Evolutionary conservation across 2,329 filamentous ascomycete genomes (phyloP).

Genomic region (Hypomyces rosellus): DNA sequence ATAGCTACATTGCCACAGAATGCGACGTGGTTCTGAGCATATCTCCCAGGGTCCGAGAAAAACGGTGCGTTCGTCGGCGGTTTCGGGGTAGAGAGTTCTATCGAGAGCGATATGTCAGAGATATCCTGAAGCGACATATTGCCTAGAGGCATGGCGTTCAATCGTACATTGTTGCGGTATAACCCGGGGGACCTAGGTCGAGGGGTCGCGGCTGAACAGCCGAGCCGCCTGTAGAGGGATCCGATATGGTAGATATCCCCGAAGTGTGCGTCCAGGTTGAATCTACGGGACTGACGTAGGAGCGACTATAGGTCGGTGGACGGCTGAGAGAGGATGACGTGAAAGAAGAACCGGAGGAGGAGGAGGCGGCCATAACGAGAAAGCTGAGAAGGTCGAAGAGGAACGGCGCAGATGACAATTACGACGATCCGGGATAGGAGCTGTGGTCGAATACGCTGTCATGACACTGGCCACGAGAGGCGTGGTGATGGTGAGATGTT

Average conservation of each 20-base stretch:
- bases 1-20: constrained; percentile 50
- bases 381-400: background rate
- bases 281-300: constrained; percentile 37
- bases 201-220: constrained; percentile 34
- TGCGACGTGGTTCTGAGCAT: constrained; percentile 39
- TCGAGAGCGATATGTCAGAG: constrained; percentile 15
- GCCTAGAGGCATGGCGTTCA: background rate
- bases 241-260: constrained; percentile 38
- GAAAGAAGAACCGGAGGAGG: constrained; percentile 44
- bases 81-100: constrained; percentile 46
- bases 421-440: background rate
- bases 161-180: constrained; percentile 47
- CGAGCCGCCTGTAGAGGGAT: constrained; percentile 31
- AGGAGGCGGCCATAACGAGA: constrained; percentile 33
- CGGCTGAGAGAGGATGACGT: constrained; percentile 39
- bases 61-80: constrained; percentile 41
- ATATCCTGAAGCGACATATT: constrained; percentile 9
- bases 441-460: constrained; percentile 7
- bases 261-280: constrained; percentile 42
- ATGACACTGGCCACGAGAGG: constrained; percentile 10
- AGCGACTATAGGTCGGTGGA: constrained; percentile 35
- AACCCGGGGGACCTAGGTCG: constrained; percentile 47
- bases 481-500: background rate
- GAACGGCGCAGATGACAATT: constrained; percentile 5
- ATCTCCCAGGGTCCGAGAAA: constrained; percentile 51